Conservation (phyloP, 2,329 filamentous ascomycete genomes). For the Trichoderma sp. region DNA sequence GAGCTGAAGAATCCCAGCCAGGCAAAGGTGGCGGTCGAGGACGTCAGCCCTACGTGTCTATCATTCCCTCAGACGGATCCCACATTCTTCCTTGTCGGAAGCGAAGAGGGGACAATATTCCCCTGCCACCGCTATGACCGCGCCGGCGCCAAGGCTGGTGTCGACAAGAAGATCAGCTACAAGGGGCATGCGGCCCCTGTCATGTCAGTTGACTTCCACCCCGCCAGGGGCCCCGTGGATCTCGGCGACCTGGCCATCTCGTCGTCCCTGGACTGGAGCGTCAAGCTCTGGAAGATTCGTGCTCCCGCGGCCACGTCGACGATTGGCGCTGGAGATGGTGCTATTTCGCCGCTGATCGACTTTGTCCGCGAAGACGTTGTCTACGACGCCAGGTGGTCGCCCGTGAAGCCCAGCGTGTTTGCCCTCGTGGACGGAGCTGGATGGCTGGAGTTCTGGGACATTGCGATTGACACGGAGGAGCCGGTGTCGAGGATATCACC, state of each 20-base stretch:
- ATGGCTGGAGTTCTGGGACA: conserved; percentile 91
- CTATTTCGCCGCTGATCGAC: conserved; percentile 77
- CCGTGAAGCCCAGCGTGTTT: conserved; percentile 91
- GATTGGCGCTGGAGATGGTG: conserved; percentile 53
- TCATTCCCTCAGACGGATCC: conserved; percentile 94
- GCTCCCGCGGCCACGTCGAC: conserved; percentile 74
- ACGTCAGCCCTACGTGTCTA: conserved; percentile 91
- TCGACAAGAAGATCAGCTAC: conserved; percentile 87
- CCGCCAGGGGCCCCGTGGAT: conserved; percentile 87
- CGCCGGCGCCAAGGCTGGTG: conserved; percentile 93
- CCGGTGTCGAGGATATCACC: conserved; percentile 81
- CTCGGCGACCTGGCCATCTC: conserved; percentile 90
- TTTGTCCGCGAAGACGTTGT: conserved; percentile 94
- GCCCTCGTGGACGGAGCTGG: conserved; percentile 92
- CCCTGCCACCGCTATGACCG: conserved; percentile 97
- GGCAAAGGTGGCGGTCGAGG: conserved; percentile 76
- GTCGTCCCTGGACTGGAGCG: conserved; percentile 94
- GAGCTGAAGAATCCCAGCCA: conserved; percentile 84
- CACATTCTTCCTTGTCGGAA: conserved; percentile 95
- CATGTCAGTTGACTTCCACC: conserved; percentile 95
- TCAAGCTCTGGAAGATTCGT: conserved; percentile 94
- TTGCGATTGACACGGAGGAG: conserved; percentile 89
- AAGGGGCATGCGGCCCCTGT: conserved; percentile 89
- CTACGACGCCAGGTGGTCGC: conserved; percentile 95
- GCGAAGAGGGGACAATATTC: conserved; percentile 94